Evolutionary conservation across 2,329 filamentous ascomycete genomes (phyloP).

Genomic region (Claviceps maximensis): DNA sequence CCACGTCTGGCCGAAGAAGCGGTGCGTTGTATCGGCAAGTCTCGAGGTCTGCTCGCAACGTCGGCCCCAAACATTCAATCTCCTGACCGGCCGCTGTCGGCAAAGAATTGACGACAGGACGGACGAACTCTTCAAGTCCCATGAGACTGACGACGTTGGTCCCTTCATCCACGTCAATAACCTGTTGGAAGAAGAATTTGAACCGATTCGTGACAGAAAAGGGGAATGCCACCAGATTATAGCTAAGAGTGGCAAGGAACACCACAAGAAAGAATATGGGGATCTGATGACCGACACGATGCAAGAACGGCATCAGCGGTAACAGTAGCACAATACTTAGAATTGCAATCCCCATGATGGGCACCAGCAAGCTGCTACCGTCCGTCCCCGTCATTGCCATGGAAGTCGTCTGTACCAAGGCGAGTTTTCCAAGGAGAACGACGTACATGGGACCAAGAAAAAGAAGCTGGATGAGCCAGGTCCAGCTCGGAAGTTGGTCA

Average conservation of each 20-base stretch:
- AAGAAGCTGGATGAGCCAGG: slow-evolving; percentile 79
- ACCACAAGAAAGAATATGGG: slow-evolving; percentile 64
- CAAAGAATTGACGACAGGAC: slow-evolving; percentile 51
- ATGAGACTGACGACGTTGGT: slow-evolving; percentile 54
- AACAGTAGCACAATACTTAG: slow-evolving; percentile 60
- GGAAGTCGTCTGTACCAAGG: slow-evolving; percentile 57
- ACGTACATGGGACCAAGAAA: slow-evolving; percentile 66
- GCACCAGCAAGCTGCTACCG: slow-evolving; percentile 56
- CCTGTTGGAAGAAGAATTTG: slow-evolving; percentile 80
- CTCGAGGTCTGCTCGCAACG: slow-evolving; percentile 31
- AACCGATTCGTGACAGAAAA: slow-evolving; percentile 69
- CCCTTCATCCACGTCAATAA: slow-evolving; percentile 62
- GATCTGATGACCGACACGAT: slow-evolving; percentile 72
- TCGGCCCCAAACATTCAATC: slow-evolving; percentile 33
- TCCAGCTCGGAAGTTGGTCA: slow-evolving; percentile 61
- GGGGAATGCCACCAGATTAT: slow-evolving; percentile 78
- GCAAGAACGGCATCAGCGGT: slow-evolving; percentile 71
- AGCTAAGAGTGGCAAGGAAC: slow-evolving; percentile 63
- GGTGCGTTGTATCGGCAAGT: slow-evolving; percentile 60
- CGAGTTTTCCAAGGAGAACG: slow-evolving; percentile 64
- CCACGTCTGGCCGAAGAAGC: slow-evolving; percentile 46
- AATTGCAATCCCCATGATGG: slow-evolving; percentile 56
- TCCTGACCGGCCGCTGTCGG: slow-evolving; percentile 55
- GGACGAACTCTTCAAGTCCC: slow-evolving; percentile 55
- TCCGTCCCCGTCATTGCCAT: slow-evolving; percentile 74